Conservation (phyloP, 108 stramenopile genomes). For the Thalassiosira profunda region DNA sequence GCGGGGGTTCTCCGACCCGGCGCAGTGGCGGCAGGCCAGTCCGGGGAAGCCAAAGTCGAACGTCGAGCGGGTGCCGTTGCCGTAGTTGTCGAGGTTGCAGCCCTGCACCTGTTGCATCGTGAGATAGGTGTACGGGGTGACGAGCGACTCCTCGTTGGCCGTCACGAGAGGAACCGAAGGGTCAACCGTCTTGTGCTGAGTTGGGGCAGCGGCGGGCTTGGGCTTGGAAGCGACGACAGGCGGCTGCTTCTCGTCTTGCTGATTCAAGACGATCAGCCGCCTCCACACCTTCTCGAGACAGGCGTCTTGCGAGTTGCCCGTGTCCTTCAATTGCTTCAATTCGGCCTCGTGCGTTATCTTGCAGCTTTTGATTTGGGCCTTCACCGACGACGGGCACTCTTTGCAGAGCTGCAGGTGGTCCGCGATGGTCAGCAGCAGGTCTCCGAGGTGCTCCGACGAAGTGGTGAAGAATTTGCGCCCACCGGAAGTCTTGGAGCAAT, state of each 20-base stretch:
- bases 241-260: constrained; percentile 12
- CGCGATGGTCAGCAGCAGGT: constrained; percentile 34
- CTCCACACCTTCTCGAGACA: constrained; percentile 44
- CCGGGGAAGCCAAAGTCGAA: constrained; percentile 50
- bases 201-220: too few species aligned
- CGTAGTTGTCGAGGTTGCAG: constrained; percentile 30
- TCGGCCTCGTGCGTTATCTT: constrained; percentile 29
- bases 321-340: constrained; percentile 1
- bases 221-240: too few species aligned
- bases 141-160: constrained; percentile 24
- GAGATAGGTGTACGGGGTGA: constrained; percentile 38
- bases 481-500: constrained; percentile 22
- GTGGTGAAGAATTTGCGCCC: constrained; percentile 50
- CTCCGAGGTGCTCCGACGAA: constrained; percentile 41
- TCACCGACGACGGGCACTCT: constrained; percentile 28
- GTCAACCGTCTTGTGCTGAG: not conserved
- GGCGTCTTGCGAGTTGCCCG: constrained; percentile 6
- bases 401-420: constrained; percentile 44
- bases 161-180: constrained; percentile 13
- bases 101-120: constrained; percentile 21
- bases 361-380: constrained; percentile 23
- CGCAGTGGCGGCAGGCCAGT: constrained; percentile 47
- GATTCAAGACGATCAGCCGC: constrained; percentile 4
- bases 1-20: constrained; percentile 28
- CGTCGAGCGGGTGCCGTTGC: constrained; percentile 32